phyloP scores from a whole-genome alignment of 73 alveolate genomes.

The Paramecium octaurelia region DNA sequence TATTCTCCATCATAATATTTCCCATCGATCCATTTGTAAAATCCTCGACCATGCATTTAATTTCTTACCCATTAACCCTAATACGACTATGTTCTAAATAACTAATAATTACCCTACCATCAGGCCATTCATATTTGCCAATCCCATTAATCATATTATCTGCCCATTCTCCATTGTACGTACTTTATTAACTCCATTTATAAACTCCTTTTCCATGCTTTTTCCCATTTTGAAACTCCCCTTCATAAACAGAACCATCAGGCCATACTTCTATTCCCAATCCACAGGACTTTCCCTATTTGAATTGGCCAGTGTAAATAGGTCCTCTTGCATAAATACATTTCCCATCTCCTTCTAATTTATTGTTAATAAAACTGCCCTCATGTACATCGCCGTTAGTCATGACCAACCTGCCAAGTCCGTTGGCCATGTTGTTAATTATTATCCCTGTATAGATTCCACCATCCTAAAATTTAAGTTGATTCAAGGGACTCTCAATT shows the following conservation, averaged over 20 bases:
- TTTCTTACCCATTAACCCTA: constrained; percentile 81
- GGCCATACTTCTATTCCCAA: constrained; percentile 61
- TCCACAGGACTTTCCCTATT: constrained; percentile 72
- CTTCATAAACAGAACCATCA: constrained; percentile 67
- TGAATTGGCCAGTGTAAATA: constrained; percentile 72
- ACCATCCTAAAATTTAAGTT: constrained; percentile 45
- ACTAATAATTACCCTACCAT: constrained; percentile 62
- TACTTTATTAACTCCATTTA: constrained; percentile 50
- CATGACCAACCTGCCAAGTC: constrained; percentile 73
- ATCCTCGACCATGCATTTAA: constrained; percentile 80
- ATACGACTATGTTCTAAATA: constrained; percentile 46
- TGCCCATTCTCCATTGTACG: constrained; percentile 60
- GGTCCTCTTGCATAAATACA: constrained; percentile 63
- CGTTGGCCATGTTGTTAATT: constrained; percentile 27
- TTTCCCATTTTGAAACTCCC: constrained; percentile 55
- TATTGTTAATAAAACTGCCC: constrained; percentile 80
- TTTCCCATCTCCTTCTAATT: constrained; percentile 72
- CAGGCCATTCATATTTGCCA: constrained; percentile 67
- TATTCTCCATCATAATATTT: constrained; percentile 66
- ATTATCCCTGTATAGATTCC: constrained; percentile 75
- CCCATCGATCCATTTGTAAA: constrained; percentile 61
- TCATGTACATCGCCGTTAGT: constrained; percentile 76
- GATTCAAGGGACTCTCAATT: not conserved
- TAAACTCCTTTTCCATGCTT: constrained; percentile 45
- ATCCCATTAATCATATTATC: constrained; percentile 64